These are phyloP conservation scores for Aspergillus cejpii DNA, from an alignment of 2,329 filamentous ascomycete genomes.

Conservation along the genomic window DNA sequence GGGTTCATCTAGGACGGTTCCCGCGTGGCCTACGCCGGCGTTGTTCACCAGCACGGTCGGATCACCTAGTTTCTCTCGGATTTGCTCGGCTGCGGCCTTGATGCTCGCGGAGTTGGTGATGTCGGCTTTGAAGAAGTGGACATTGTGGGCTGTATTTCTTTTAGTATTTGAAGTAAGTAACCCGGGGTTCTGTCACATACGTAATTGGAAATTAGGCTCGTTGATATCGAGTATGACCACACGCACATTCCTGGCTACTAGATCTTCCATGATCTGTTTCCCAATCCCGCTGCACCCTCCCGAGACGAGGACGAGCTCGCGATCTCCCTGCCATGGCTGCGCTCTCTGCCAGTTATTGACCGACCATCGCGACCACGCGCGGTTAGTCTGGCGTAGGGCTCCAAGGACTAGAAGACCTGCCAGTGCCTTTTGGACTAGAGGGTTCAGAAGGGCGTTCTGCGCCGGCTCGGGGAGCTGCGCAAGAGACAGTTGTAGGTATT, in stretches of 20 bases:
- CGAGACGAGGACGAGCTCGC: constrained; percentile 33
- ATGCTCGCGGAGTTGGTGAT: constrained; percentile 33
- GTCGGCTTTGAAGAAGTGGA: constrained; percentile 34
- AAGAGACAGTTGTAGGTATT: constrained; percentile 23
- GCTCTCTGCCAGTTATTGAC: constrained; percentile 28
- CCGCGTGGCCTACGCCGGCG: constrained; percentile 44
- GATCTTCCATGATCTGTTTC: constrained; percentile 31
- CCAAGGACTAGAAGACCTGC: constrained; percentile 20
- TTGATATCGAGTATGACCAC: constrained; percentile 36
- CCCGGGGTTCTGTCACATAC: constrained; percentile 10
- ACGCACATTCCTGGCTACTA: constrained; percentile 25
- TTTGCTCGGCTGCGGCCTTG: constrained; percentile 30
- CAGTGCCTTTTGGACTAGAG: constrained; percentile 25
- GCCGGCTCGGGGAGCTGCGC: constrained; percentile 23
- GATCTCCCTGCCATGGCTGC: constrained; percentile 20
- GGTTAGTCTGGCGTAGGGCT: constrained; percentile 26
- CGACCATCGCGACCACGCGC: constrained; percentile 23
- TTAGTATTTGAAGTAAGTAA: not conserved
- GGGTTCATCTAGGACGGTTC: constrained; percentile 43
- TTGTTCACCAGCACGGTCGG: constrained; percentile 48
- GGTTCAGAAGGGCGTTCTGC: constrained; percentile 23
- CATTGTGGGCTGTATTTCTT: constrained; percentile 24
- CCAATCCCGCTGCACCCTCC: constrained; percentile 38
- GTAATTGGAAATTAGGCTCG: constrained; percentile 29
- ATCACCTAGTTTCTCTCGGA: constrained; percentile 38